Percentiles rank a stretch among this genome's conserved stretches.
Conservation (phyloP, 139 green algal genomes). For the Tetradesmus lagerheimii region DNA sequence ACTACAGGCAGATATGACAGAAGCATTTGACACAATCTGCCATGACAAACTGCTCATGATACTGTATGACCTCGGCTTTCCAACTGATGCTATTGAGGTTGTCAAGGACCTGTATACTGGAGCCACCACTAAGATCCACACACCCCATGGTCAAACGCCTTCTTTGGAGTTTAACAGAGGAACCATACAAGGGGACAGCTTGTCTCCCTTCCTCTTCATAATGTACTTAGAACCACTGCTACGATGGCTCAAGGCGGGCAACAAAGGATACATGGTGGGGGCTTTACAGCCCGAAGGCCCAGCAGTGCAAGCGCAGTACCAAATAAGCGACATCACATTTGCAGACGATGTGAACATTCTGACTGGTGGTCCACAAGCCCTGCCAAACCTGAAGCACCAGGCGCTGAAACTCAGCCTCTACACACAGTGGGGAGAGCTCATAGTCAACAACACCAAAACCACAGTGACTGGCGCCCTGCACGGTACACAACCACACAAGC, state of each 20-base stretch:
- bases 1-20: too few species aligned
- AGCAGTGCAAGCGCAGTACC: not conserved
- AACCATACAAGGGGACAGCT: slow-evolving; percentile 60
- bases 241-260: slow-evolving; percentile 6
- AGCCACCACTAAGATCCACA: slow-evolving; percentile 42
- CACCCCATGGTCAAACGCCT: slow-evolving; percentile 17
- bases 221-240: slow-evolving; percentile 38
- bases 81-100: slow-evolving; percentile 41
- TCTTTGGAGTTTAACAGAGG: slow-evolving; percentile 51
- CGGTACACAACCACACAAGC: too few species aligned
- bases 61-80: too few species aligned
- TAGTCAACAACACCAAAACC: too few species aligned
- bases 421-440: not conserved
- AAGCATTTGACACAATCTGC: too few species aligned
- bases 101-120: slow-evolving; percentile 56
- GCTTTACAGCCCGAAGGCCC: not conserved
- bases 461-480: too few species aligned
- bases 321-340: slow-evolving; percentile 16
- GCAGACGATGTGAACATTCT: slow-evolving; percentile 30
- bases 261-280: not conserved
- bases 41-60: too few species aligned
- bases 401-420: not conserved
- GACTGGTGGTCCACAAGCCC: not conserved
- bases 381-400: not conserved
- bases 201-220: slow-evolving; percentile 55